phyloP scores from a whole-genome alignment of 106 monocot genomes.

The Dioscorea dumetorum region DNA sequence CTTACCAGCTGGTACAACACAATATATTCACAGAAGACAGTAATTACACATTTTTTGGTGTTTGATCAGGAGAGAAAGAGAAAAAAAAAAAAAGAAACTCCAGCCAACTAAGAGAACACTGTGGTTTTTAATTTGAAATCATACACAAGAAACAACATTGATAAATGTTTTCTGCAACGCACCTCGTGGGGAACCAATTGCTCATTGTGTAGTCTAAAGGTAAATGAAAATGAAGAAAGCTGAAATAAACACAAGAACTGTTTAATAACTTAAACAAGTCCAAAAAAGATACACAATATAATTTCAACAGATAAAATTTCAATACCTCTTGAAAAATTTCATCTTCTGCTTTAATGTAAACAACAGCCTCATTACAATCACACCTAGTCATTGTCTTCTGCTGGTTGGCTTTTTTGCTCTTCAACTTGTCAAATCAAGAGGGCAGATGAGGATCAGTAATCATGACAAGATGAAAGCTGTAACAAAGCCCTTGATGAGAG shows the following conservation, averaged over 20 bases:
- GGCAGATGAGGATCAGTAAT: no score
- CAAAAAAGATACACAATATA: slow-evolving; percentile 1
- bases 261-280: slow-evolving; percentile 1
- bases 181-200: slow-evolving; percentile 62
- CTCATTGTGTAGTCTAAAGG: slow-evolving; percentile 39
- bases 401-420: slow-evolving; percentile 35
- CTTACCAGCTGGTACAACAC: neutral
- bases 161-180: slow-evolving; percentile 9
- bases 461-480: no score
- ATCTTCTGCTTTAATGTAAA: slow-evolving; percentile 84
- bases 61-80: no score
- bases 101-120: neutral
- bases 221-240: slow-evolving; percentile 65
- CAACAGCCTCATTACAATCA: slow-evolving; percentile 45
- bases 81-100: no score
- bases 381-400: slow-evolving; percentile 10
- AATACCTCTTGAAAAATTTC: slow-evolving; percentile 84
- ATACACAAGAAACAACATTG: neutral
- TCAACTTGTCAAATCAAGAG: neutral
- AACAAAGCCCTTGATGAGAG: neutral
- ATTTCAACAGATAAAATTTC: neutral
- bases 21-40: neutral
- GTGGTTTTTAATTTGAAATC: neutral
- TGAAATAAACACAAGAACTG: slow-evolving; percentile 22
- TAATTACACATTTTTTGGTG: neutral